phyloP scores from a whole-genome alignment of 208 protist species.

The Acanthamoeba triangularis region DNA sequence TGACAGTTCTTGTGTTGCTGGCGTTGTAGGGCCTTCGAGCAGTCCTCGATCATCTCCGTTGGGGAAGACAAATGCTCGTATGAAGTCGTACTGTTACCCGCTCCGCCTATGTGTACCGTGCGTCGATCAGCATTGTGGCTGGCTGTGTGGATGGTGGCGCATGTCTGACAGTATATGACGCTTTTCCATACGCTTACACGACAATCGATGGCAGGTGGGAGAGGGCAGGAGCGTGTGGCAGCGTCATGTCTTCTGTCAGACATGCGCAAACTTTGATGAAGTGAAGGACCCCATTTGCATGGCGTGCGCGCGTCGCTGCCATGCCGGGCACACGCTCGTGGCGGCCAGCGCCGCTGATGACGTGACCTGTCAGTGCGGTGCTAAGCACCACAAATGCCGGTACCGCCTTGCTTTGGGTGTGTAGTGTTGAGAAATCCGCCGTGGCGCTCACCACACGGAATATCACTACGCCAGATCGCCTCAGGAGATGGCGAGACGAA shows the following conservation, averaged over 20 bases:
- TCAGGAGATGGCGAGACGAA: not conserved
- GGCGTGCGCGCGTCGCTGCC: slow-evolving; percentile 1
- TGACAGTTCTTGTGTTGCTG: not conserved
- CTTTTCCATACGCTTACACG: too few species aligned
- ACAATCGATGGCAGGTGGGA: not conserved
- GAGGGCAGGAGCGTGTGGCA: not conserved
- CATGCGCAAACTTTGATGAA: not conserved
- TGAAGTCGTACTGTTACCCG: too few species aligned
- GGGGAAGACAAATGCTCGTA: too few species aligned
- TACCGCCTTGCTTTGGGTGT: not conserved
- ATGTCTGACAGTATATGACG: too few species aligned
- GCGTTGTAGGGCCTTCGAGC: not conserved
- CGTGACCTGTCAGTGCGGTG: slow-evolving; percentile 11
- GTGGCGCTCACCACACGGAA: not conserved
- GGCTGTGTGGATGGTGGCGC: too few species aligned
- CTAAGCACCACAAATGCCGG: slow-evolving; percentile 11
- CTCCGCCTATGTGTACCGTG: too few species aligned
- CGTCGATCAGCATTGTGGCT: too few species aligned
- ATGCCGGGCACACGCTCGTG: not conserved
- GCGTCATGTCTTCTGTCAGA: not conserved
- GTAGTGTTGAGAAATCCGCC: not conserved
- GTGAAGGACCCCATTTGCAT: not conserved
- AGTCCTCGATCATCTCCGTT: not conserved
- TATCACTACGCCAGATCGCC: not conserved
- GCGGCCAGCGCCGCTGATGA: not conserved